Evolutionary conservation across 345 rosid genomes (phyloP), one percentile per base, ranked within the genome.

Genomic region (Pistacia vera): DNA sequence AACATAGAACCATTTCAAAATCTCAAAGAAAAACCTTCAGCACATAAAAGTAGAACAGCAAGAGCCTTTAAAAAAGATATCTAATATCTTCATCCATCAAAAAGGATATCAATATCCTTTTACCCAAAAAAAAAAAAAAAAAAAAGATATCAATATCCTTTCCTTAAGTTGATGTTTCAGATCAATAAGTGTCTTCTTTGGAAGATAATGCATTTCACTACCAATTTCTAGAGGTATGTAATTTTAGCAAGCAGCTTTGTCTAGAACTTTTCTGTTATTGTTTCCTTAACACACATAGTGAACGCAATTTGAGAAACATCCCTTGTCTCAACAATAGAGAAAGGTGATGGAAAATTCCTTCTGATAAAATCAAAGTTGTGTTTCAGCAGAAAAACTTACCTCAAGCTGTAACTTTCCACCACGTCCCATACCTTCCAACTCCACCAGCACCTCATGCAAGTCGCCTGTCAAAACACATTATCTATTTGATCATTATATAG

Each of bases 351-450:
- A 28, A 66, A 57, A 49, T 51, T 54, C 48, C 63, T 57, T 65
- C 71, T 54, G 36, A 38, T 28, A 67, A 25, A 36, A 38, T 16
- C 10, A 64, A 67, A 72, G 1, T n/a, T 3, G 60, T 74, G 68
- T 62, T 77, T 66, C 33, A 68, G 77, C 62, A 55, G 72, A 54
- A 41, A 63, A 66, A 73, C 85, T 80, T 83, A 93, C 99, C 97
- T 95, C 99, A 63, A 93, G 77, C 81, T 83, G 86, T 83, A 95
- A 75, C 85, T 88, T 91, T 71, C 98, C 98, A 67, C 98, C 98
- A 63, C 98, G 93, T 59, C 98, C 99, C 89, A 93, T 95, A 69
- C 99, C 98, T 83, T 93, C 98, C 88, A 95, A 86, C 81, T 95
- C 94, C 73, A 91, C 86, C 77, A 87, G 78, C 77, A 90, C 73